Conservation (phyloP, 805 yeast genomes). For the Jamesozyma spencerorum region DNA sequence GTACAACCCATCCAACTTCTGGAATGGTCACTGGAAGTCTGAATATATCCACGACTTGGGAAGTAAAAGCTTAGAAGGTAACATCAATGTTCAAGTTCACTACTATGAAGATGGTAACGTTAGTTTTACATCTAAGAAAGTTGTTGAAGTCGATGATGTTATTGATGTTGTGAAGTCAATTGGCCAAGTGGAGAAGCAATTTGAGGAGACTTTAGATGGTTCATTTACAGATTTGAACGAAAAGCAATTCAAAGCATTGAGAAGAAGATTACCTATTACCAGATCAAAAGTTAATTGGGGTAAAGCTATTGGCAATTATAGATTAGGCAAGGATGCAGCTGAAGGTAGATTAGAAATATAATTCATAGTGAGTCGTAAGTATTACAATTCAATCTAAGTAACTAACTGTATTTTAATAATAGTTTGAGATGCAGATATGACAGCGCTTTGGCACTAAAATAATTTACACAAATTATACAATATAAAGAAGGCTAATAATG, state of each 20-base stretch:
- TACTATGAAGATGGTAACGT: constrained; percentile 96
- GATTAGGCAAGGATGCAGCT: constrained; percentile 73
- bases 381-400: no score
- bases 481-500: constrained; percentile 45
- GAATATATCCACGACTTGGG: constrained; percentile 39
- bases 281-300: constrained; percentile 94
- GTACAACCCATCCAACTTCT: constrained; percentile 65
- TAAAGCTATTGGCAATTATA: constrained; percentile 79
- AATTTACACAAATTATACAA: constrained; percentile 47
- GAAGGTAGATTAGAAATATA: constrained; percentile 28
- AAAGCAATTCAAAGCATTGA: constrained; percentile 65
- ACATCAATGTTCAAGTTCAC: constrained; percentile 64
- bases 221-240: constrained; percentile 70
- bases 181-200: constrained; percentile 56
- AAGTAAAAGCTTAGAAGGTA: constrained; percentile 38
- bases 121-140: constrained; percentile 46
- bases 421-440: not conserved
- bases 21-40: constrained; percentile 86
- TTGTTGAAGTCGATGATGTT: constrained; percentile 16
- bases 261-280: constrained; percentile 89
- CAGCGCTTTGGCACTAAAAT: constrained; percentile 24
- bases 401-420: not conserved
- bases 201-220: constrained; percentile 50
- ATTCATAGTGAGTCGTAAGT: no score
- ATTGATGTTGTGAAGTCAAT: constrained; percentile 37